These are phyloP conservation scores for Russula lepida DNA, from an alignment of 768 basidiomycete genomes.

Conservation along the genomic window DNA sequence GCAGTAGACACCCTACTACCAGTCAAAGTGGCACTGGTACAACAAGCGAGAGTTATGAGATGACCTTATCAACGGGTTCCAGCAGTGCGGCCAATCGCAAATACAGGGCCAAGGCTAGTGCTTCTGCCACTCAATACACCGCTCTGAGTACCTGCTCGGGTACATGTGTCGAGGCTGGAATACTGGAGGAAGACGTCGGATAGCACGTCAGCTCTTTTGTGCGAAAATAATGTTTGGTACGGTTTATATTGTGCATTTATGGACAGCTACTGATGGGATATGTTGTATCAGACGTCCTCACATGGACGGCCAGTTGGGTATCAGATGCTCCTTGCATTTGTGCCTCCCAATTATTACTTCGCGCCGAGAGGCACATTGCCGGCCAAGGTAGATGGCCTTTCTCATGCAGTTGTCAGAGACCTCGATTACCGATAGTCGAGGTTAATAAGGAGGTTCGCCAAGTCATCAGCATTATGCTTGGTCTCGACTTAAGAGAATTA, in stretches of 20 bases:
- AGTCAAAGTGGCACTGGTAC: neutral
- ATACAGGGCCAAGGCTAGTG: neutral
- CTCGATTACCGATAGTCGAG: neutral
- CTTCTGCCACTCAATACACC: neutral
- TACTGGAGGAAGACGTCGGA: neutral
- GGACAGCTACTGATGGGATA: neutral
- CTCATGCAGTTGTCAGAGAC: neutral
- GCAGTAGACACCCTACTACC: neutral
- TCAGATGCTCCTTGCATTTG: neutral
- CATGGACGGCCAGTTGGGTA: neutral
- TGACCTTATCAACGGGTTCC: neutral
- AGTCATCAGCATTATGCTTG: neutral
- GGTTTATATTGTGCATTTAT: neutral
- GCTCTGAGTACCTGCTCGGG: neutral
- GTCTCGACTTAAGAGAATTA: neutral
- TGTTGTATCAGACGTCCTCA: neutral
- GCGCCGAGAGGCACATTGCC: neutral
- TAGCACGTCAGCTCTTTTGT: neutral
- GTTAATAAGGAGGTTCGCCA: neutral
- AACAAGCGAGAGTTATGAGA: slow-evolving; percentile 5
- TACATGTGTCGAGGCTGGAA: neutral
- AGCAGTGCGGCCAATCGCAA: neutral
- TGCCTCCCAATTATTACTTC: neutral
- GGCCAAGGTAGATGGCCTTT: neutral
- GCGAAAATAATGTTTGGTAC: neutral